A percentile compares a stretch with the other conserved stretches of the same genome.
Evolutionary conservation across 2,329 filamentous ascomycete genomes (phyloP).

Genomic region (Botrytis sinoallii): DNA sequence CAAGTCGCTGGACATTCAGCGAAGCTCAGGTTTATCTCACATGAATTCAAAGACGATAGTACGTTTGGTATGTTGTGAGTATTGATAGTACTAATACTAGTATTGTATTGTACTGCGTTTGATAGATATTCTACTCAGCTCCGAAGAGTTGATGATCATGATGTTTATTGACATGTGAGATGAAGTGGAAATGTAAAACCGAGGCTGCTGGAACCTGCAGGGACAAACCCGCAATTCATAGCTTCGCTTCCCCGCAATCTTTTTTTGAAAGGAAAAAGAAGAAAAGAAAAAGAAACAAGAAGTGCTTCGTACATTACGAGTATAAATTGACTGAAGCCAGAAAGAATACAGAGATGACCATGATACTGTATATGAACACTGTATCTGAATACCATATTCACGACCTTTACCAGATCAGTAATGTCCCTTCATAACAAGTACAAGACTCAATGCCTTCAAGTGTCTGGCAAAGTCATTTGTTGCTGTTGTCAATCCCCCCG

Average conservation of each 20-base stretch:
- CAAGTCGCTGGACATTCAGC: conserved; percentile 6
- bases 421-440: neutral
- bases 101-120: neutral
- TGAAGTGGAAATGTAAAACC: conserved; percentile 4
- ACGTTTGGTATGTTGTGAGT: neutral
- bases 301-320: neutral
- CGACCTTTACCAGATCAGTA: neutral
- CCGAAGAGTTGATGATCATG: neutral
- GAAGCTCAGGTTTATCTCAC: conserved; percentile 2
- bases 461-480: neutral
- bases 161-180: conserved; percentile 15
- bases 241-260: conserved; percentile 19
- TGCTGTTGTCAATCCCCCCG: neutral
- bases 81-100: neutral
- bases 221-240: conserved; percentile 11
- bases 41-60: conserved; percentile 1
- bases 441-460: neutral
- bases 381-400: neutral
- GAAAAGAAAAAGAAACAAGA: neutral
- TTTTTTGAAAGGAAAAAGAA: neutral
- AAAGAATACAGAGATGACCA: neutral
- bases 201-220: conserved; percentile 16
- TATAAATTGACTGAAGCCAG: neutral
- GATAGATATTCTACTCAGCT: neutral
- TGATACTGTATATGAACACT: neutral